Evolutionary conservation across 768 basidiomycete genomes (phyloP).

Genomic region (Russula foetens): DNA sequence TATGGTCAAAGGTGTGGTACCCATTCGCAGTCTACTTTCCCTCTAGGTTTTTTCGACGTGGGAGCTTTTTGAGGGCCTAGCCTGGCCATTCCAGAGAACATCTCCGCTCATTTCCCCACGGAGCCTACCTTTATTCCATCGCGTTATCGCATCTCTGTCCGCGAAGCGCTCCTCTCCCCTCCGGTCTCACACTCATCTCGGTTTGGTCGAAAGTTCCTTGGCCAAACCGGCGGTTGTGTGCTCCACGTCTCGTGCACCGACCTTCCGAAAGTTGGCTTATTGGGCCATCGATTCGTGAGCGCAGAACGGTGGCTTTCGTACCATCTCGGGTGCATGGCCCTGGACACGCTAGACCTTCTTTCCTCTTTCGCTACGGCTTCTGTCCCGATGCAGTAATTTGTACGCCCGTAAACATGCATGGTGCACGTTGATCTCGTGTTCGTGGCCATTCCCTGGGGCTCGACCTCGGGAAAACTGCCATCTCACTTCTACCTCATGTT

Average conservation of each 20-base stretch:
- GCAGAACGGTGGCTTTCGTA: conserved; percentile 3
- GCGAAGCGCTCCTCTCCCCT: not conserved
- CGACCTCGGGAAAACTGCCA: conserved; percentile 3
- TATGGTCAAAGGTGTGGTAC: conserved; percentile 66
- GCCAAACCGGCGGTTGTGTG: conserved; percentile 3
- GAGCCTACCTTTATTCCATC: conserved; percentile 2
- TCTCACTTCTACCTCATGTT: conserved; percentile 16
- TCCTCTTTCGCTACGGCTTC: conserved; percentile 10
- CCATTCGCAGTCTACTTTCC: conserved; percentile 24
- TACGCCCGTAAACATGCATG: not conserved
- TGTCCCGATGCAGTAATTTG: conserved; percentile 13
- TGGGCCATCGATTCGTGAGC: conserved; percentile 1
- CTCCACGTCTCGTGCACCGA: conserved; percentile 6
- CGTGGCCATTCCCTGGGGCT: not conserved
- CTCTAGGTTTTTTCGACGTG: conserved; percentile 7
- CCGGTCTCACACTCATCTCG: not conserved
- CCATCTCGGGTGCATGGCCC: not conserved
- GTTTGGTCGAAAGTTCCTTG: not conserved
- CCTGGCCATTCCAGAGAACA: conserved; percentile 6
- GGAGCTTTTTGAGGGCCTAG: conserved; percentile 5
- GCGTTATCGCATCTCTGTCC: conserved; percentile 11
- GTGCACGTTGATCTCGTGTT: conserved; percentile 14
- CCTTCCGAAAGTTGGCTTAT: conserved; percentile 3
- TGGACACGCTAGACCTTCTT: not conserved
- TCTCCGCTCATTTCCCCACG: conserved; percentile 11